These are phyloP conservation scores for Lophium mytilinum DNA, from an alignment of 495 filamentous ascomycete genomes.

Conservation along the genomic window DNA sequence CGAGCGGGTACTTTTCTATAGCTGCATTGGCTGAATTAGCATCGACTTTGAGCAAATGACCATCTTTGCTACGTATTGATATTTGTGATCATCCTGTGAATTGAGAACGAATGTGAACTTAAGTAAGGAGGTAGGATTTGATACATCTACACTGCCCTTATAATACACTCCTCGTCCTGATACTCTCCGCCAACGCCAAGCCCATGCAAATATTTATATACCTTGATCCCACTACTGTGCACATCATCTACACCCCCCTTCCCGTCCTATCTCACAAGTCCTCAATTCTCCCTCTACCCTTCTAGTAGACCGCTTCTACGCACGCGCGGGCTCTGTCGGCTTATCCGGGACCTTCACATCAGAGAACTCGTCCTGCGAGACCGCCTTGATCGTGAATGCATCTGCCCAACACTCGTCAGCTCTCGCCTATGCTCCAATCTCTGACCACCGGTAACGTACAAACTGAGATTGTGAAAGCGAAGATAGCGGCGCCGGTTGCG, in stretches of 20 bases:
- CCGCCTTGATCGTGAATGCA: slow-evolving; percentile 74
- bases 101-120: no score
- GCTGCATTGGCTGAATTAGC: no score
- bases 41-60: no score
- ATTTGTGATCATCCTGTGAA: no score
- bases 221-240: neutral
- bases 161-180: no score
- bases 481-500: slow-evolving; percentile 60
- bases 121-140: no score
- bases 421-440: no score
- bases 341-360: slow-evolving; percentile 57
- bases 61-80: no score
- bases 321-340: slow-evolving; percentile 13
- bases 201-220: neutral
- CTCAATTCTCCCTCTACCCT: neutral
- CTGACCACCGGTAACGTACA: slow-evolving; percentile 67
- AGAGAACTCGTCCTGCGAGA: slow-evolving; percentile 96
- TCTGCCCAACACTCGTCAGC: slow-evolving; percentile 44
- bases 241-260: neutral
- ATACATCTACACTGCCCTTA: no score
- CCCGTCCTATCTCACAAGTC: neutral
- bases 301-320: neutral
- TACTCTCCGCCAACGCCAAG: neutral
- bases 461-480: slow-evolving; percentile 63
- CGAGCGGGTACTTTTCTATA: no score